Conservation (phyloP, 2,329 filamentous ascomycete genomes). For the Neofusicoccum umdonicola region DNA sequence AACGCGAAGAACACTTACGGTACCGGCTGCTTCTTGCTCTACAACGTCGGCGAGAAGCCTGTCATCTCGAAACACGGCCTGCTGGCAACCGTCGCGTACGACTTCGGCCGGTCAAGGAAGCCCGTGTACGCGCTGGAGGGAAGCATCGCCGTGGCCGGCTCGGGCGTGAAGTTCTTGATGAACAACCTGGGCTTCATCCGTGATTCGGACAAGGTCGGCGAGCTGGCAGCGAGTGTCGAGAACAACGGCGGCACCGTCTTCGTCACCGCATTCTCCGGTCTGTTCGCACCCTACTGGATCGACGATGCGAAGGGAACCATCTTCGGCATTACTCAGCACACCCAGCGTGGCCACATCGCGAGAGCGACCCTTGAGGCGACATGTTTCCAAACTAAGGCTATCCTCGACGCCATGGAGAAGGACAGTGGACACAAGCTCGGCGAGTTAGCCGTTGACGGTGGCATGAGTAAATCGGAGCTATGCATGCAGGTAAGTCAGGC, state of each 20-base stretch:
- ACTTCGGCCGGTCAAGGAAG: slow-evolving; percentile 67
- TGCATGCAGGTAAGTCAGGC: slow-evolving; percentile 66
- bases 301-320: slow-evolving; percentile 88
- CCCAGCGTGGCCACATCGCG: slow-evolving; percentile 80
- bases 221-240: slow-evolving; percentile 61
- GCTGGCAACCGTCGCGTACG: slow-evolving; percentile 82
- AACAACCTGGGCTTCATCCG: slow-evolving; percentile 64
- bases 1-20: slow-evolving; percentile 90
- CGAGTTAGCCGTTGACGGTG: slow-evolving; percentile 79
- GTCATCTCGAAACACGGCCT: slow-evolving; percentile 82
- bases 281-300: slow-evolving; percentile 94
- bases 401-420: slow-evolving; percentile 85
- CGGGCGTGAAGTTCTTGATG: slow-evolving; percentile 69
- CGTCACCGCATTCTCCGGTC: slow-evolving; percentile 85
- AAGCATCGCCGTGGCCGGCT: slow-evolving; percentile 77
- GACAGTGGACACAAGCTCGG: slow-evolving; percentile 75
- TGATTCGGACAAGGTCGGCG: slow-evolving; percentile 61
- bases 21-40: slow-evolving; percentile 84
- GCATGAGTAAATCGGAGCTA: slow-evolving; percentile 83
- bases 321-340: slow-evolving; percentile 83
- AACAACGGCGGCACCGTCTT: slow-evolving; percentile 83
- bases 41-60: slow-evolving; percentile 81
- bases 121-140: slow-evolving; percentile 80
- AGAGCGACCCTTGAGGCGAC: slow-evolving; percentile 87
- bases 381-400: slow-evolving; percentile 89